A percentile compares a stretch with the other conserved stretches of the same genome.
phyloP scores from a whole-genome alignment of 2,329 filamentous ascomycete species.

The Fusarium sp. region DNA sequence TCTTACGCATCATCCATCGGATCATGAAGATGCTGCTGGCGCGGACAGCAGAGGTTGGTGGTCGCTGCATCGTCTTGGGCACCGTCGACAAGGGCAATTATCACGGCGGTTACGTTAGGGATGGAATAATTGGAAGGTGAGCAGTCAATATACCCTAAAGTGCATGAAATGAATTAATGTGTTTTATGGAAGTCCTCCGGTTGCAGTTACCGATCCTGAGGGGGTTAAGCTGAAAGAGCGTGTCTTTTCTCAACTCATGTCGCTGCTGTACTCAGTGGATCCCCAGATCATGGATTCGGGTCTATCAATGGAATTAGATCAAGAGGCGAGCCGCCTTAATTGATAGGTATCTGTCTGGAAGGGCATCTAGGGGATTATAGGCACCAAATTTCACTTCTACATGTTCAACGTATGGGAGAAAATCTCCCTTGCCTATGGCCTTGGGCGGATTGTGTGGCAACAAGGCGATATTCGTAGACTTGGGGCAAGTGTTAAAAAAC shows the following conservation, averaged over 20 bases:
- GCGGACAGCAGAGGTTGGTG: slow-evolving; percentile 12
- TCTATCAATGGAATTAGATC: not conserved
- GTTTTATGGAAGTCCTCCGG: not conserved
- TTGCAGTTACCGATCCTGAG: not conserved
- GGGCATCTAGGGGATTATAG: no score
- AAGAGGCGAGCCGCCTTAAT: not conserved
- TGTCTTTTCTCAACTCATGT: slow-evolving; percentile 1
- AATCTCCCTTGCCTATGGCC: no score
- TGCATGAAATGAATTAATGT: not conserved
- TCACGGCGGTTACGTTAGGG: not conserved
- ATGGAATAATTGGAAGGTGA: not conserved
- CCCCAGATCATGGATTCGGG: not conserved
- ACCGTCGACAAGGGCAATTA: not conserved
- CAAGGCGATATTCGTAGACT: no score
- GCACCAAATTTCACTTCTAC: no score
- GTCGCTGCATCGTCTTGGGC: not conserved
- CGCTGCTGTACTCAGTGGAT: not conserved
- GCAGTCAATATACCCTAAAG: not conserved
- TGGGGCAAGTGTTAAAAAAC: no score
- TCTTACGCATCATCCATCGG: slow-evolving; percentile 13
- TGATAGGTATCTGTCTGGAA: not conserved
- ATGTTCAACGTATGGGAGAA: no score
- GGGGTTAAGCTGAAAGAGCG: not conserved
- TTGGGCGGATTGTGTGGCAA: no score
- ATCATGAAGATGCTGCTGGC: slow-evolving; percentile 22